Base-by-base conservation (phyloP, 306 rosid species). In the Castanea crenata region DNA sequence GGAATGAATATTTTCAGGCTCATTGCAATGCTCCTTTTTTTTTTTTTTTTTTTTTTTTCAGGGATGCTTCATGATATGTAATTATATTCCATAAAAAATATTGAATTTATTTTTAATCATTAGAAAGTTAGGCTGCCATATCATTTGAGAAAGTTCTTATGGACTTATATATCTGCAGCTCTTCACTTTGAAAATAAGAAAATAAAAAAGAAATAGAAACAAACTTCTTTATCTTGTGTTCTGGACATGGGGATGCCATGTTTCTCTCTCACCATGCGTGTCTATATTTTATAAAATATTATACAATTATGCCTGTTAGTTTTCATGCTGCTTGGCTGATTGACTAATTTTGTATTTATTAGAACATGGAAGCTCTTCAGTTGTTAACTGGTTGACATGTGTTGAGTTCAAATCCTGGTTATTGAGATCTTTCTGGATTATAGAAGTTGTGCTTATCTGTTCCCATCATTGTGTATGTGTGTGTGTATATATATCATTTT, bases 1-100 rank as follows among this genome's bases (percentile, higher is more conserved):
- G 71, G 58, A 75, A 44, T 77, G 71, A 25, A 69, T 34, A 55
- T 34, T 69, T 74, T 27, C 63, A 56, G 76, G 72, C 68, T 83
- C 11, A 73, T 65, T 54, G 49, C 21, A 69, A 63, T 61, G 64
- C 59, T 70, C 69, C 20, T 21, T 23, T 54, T 46, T 6, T 41
- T 52, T 35, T 7, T 32, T 23, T 18, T 23, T 23, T 46, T 46
- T 21, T 52, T 21, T n/a, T 18, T 34, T 63, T 32, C 46, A n/a
- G 44, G 51, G n/a, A 31, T 35, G 71, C 10, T 21, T 11, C 25
- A 61, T 75, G 74, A 25, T 75, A 15, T 75, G 69, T 75, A 61
- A 38, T 44, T 21, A 71, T 21, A 7, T 71, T 67, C 6, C 72
- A 64, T 38, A 11, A 29, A 63, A 38, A 25, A 38, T 69, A 1